Evolutionary conservation across 768 basidiomycete species (phyloP), one percentile per base, ranked within the genome.

Genomic region (Tulasnella calospora): DNA sequence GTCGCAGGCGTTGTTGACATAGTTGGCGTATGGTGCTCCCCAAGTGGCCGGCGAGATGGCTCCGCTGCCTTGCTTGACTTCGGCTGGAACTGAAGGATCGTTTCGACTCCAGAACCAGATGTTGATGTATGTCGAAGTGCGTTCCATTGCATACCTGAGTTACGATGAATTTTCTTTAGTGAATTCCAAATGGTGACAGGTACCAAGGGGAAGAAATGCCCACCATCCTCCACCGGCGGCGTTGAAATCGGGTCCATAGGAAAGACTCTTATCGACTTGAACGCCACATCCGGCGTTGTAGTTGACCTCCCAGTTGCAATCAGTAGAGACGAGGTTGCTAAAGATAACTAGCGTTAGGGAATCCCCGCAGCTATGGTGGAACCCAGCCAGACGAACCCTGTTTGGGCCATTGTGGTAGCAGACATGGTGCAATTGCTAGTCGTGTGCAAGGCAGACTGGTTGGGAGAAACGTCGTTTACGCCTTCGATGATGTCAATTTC

Each of bases 221-320:
- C 83, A 85, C 82, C 83, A 84, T 9, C 85, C 85, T 27, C 84
- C 85, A 46, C 83, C 83, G 23, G 81, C 80, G 72, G 47, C 46
- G 67, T 80, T 78, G 55, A 80, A 79, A 27, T 46, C 79, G 69
- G 78, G 21, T 33, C 76, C 74, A 67, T 69, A 51, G 35, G 61
- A 72, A 12, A 46, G 71, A 38, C 40, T 27, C 36, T 73, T 69
- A 15, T 40, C 70, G 61, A 70, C 71, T 36, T 81, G 74, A 30
- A 83, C 82, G 9, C 83, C 83, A 77, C 84, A 85, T 0, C 84
- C 85, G 13, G 73, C 71, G 79, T 85, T 85, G 33, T 80, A 81
- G 73, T 83, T 81, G 15, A 74, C 80, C n/a, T 38, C 23, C 8
- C 73, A 61, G 47, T 81, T 38, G 73, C 80, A 81, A 55, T 81